These are phyloP conservation scores for Alternaria postmessia DNA, from an alignment of 2,329 filamentous ascomycete species.

Conservation along the genomic window DNA sequence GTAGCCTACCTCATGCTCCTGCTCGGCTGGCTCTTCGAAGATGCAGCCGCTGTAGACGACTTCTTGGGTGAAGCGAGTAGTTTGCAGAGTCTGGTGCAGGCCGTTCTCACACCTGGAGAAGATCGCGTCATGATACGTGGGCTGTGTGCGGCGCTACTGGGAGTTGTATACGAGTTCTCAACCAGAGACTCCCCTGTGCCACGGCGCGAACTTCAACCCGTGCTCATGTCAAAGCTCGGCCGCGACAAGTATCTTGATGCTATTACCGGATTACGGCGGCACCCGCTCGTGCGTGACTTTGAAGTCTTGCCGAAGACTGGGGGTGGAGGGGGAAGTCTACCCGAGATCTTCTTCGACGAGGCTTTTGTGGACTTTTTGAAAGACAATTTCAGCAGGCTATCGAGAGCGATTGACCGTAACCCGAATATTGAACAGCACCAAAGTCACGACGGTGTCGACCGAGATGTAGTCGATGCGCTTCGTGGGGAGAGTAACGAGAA, in stretches of 20 bases:
- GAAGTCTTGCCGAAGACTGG: constrained; percentile 79
- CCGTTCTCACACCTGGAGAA: constrained; percentile 62
- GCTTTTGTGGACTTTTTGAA: constrained; percentile 94
- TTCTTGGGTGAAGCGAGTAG: constrained; percentile 92
- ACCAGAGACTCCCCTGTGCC: constrained; percentile 95
- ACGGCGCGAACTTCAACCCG: constrained; percentile 78
- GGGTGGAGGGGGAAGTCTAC: constrained; percentile 61
- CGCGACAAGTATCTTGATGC: constrained; percentile 88
- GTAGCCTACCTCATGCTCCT: constrained; percentile 91
- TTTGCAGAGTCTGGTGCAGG: constrained; percentile 83
- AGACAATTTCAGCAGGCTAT: constrained; percentile 88
- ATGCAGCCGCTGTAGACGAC: constrained; percentile 89
- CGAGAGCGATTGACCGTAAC: constrained; percentile 87
- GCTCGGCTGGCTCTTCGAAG: constrained; percentile 89
- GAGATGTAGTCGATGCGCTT: constrained; percentile 88
- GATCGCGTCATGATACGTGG: constrained; percentile 77
- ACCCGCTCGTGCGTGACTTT: constrained; percentile 84
- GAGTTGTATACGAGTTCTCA: constrained; percentile 94
- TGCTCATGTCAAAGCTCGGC: constrained; percentile 79
- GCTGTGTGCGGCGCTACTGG: constrained; percentile 82
- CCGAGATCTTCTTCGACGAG: constrained; percentile 85
- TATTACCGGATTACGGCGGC: constrained; percentile 77
- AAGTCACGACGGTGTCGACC: constrained; percentile 90
- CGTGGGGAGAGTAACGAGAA: constrained; percentile 79
- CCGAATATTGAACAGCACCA: constrained; percentile 86